Evolutionary conservation across 345 rosid species (phyloP).

Genomic region (Populus nigra): DNA sequence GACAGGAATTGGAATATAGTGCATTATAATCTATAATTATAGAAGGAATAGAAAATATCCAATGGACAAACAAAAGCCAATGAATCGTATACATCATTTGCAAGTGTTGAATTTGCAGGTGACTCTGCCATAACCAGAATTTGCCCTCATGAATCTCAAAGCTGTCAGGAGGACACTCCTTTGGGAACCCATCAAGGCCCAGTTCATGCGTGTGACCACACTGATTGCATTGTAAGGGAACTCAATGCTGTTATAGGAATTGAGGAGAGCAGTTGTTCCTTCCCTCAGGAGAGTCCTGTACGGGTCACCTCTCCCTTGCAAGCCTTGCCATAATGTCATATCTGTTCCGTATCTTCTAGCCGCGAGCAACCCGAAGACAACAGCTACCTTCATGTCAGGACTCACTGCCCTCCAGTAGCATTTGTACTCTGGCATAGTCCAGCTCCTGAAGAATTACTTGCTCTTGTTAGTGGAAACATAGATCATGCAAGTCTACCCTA

Average conservation of each 20-base stretch:
- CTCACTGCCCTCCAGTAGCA: slow-evolving; percentile 76
- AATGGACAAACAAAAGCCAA: background rate
- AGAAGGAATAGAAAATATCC: background rate
- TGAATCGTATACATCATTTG: slow-evolving; percentile 34
- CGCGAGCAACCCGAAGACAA: slow-evolving; percentile 61
- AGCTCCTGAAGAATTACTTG: slow-evolving; percentile 37
- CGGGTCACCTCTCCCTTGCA: slow-evolving; percentile 71
- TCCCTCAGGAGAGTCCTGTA: slow-evolving; percentile 76
- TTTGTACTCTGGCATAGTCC: slow-evolving; percentile 65
- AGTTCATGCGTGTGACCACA: slow-evolving; percentile 50
- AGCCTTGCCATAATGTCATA: slow-evolving; percentile 57
- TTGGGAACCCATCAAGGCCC: slow-evolving; percentile 60
- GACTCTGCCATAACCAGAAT: slow-evolving; percentile 40
- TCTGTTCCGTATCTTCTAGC: slow-evolving; percentile 55
- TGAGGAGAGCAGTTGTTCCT: slow-evolving; percentile 74
- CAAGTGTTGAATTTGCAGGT: slow-evolving; percentile 63
- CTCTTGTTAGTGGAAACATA: background rate
- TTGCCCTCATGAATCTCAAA: slow-evolving; percentile 64
- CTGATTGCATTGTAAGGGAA: slow-evolving; percentile 51
- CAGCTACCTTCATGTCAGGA: slow-evolving; percentile 63
- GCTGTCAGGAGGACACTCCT: slow-evolving; percentile 54
- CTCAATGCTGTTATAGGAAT: slow-evolving; percentile 65
- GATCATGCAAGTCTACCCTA: background rate
- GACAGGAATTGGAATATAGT: too few relatives aligned
- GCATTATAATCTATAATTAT: background rate